Percentiles rank a stretch among this genome's conserved stretches.
Evolutionary conservation across 768 basidiomycete genomes (phyloP).

Genomic region (Amanita molliuscula): DNA sequence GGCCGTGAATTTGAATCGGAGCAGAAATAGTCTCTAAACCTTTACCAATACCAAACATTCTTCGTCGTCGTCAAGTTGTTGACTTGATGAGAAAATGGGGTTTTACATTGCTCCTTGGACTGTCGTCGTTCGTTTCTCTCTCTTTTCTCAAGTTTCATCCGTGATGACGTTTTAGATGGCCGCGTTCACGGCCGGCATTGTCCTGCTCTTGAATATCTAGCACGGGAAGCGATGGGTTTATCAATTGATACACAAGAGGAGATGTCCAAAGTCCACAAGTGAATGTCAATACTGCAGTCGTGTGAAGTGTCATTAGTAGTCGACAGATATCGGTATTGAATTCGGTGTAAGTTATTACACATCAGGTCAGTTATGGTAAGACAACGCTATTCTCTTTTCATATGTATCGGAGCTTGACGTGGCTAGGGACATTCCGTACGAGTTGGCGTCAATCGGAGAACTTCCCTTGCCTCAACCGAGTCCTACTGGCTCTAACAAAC

Average conservation of each 20-base stretch:
- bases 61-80: constrained; percentile 72
- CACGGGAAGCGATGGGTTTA: constrained; percentile 41
- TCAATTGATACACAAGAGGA: constrained; percentile 40
- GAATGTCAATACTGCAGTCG: constrained; percentile 40
- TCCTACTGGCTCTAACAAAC: constrained; percentile 42
- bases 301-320: constrained; percentile 18
- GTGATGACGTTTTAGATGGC: constrained; percentile 18
- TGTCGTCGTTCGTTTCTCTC: background rate
- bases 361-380: constrained; percentile 35
- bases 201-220: constrained; percentile 63
- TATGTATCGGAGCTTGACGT: constrained; percentile 17
- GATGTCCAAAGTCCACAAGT: constrained; percentile 56
- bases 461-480: constrained; percentile 53
- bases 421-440: constrained; percentile 60
- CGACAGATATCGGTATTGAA: background rate
- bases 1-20: too few relatives aligned
- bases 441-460: constrained; percentile 62
- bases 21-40: too few relatives aligned
- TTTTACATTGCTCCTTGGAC: constrained; percentile 6
- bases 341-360: constrained; percentile 22
- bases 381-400: background rate
- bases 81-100: constrained; percentile 40
- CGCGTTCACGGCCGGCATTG: constrained; percentile 38
- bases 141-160: background rate
- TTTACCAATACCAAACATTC: too few relatives aligned